Evolutionary conservation across 2,329 filamentous ascomycete species (phyloP), one percentile per base, ranked within the genome.

Genomic region (Fusarium solani-melongenae): DNA sequence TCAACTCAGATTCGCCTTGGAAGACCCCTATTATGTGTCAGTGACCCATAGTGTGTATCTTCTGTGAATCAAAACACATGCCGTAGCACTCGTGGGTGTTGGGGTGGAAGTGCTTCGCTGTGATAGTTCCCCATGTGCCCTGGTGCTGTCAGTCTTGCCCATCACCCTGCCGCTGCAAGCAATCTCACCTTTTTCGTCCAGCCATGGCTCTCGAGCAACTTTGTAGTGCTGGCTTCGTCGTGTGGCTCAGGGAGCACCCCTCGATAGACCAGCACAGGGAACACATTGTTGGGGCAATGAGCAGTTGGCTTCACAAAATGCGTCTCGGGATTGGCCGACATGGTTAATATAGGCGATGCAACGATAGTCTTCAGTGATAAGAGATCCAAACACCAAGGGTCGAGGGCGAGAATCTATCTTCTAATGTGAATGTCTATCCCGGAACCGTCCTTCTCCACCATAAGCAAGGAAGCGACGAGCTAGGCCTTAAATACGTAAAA

Each of bases 1-100:
- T 56, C 8, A 66, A 36, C 44, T 66, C 63, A 3, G 63, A 66
- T 14, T 56, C 57, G 3, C 63, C 63, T 14, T 66, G 63, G 17
- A 66, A 62, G 9, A 66, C 46, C 3, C 57, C 63, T 64, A 15
- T 10, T 1, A 1, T n/a, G n/a, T 6, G 24, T 59, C 5, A 44
- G n/a, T 12, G 8, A 8, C 12, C 10, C 27, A n/a, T 24, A 2
- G 3, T 29, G 0, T 3, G 4, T 46, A 9, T 4, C 10, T 11
- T 11, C 17, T 4, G 7, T 55, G 6, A 11, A 20, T n/a, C 11
- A 17, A n/a, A 9, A 38, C 1, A 41, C 63, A 14, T 66, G 55
- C 57, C 63, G 29, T 66, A 66, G 44, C 63, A 66, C 44, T 66
- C 63, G 31, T 66, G 63, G 4, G 57, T 62, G 20, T 66, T 66